These are phyloP conservation scores for Oxyria digyna DNA, from an alignment of 148 eudicot genomes.

Conservation along the genomic window DNA sequence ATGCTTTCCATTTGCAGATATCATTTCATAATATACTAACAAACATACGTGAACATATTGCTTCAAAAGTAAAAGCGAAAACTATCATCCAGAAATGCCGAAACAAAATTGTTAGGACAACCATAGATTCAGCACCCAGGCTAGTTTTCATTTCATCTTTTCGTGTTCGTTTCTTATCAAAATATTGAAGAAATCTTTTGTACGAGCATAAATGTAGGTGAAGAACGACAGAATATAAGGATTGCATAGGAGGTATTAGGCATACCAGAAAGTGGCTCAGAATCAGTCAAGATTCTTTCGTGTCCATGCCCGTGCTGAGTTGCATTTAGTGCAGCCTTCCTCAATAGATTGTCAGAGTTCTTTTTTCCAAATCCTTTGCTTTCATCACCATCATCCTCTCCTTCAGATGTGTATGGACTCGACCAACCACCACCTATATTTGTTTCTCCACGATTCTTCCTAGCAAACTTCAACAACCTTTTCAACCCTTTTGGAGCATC, in stretches of 20 bases:
- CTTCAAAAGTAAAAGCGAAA: background rate
- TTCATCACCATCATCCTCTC: slow-evolving; percentile 77
- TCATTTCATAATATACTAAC: background rate
- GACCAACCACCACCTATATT: slow-evolving; percentile 50
- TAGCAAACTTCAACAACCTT: slow-evolving; percentile 84
- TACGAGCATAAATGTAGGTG: background rate
- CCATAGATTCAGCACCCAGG: background rate
- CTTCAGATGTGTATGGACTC: slow-evolving; percentile 76
- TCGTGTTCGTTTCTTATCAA: background rate
- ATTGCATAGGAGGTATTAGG: background rate
- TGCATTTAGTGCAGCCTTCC: slow-evolving; percentile 55
- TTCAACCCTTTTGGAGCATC: slow-evolving; percentile 95
- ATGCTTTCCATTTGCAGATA: background rate
- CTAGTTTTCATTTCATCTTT: background rate
- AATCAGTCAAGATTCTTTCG: slow-evolving; percentile 25
- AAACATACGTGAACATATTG: background rate
- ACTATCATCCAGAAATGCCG: background rate
- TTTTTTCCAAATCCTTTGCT: slow-evolving; percentile 39
- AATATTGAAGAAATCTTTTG: background rate
- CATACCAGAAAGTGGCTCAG: slow-evolving; percentile 41
- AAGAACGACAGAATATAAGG: background rate
- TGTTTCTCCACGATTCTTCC: slow-evolving; percentile 64
- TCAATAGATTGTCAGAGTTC: slow-evolving; percentile 44
- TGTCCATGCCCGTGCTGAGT: slow-evolving; percentile 32
- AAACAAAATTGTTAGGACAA: background rate